phyloP scores from a whole-genome alignment of 2,329 filamentous ascomycete species.

The Pseudogymnoascus sp. region DNA sequence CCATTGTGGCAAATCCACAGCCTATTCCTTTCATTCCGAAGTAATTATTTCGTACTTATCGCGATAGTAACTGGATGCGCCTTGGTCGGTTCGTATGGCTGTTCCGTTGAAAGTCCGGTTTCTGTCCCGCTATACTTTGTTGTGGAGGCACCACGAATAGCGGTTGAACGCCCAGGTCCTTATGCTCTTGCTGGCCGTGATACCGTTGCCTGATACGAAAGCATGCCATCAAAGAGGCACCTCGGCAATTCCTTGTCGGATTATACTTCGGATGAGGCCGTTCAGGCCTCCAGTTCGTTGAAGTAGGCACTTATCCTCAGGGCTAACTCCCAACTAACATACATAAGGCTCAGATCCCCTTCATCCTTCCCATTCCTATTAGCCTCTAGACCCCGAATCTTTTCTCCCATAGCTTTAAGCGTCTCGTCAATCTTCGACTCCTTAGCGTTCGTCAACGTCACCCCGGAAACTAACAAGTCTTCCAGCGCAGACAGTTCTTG shows the following conservation, averaged over 20 bases:
- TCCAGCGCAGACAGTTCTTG: conserved; percentile 8
- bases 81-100: not conserved
- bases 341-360: conserved; percentile 11
- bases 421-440: conserved; percentile 3
- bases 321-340: conserved; percentile 12
- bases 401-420: conserved; percentile 2
- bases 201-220: not conserved
- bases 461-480: conserved; percentile 8
- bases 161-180: not conserved
- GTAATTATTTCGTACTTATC: not conserved
- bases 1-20: not conserved
- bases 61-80: not conserved
- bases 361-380: conserved; percentile 4
- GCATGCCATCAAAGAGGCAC: not conserved
- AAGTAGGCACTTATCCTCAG: conserved; percentile 10
- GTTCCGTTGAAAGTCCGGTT: not conserved
- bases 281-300: conserved; percentile 4
- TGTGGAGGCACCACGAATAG: not conserved
- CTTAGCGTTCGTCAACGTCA: not conserved
- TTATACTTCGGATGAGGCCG: not conserved
- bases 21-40: not conserved
- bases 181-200: not conserved
- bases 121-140: not conserved
- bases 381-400: not conserved
- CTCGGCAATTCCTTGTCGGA: not conserved